Percentiles rank a stretch among this genome's conserved stretches.
Evolutionary conservation across 1,284 basidiomycete species (phyloP).

Genomic region (Ganoderma leucocontextum): DNA sequence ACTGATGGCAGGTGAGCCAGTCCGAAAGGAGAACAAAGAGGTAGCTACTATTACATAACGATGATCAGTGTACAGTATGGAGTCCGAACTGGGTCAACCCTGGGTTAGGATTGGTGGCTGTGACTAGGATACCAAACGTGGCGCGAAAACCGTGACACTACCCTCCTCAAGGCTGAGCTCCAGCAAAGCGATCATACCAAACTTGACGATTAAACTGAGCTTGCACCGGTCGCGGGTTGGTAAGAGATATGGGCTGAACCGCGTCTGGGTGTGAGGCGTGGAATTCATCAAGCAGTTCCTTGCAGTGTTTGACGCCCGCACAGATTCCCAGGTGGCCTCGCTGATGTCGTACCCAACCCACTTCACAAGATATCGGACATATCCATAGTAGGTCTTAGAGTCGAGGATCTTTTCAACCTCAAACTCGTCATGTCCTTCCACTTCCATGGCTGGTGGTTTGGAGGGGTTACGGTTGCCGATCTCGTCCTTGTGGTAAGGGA

Average conservation of each 20-base stretch:
- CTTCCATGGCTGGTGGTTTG: neutral
- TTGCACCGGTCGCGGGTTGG: neutral
- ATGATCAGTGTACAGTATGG: too few relatives aligned
- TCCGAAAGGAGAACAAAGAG: too few relatives aligned
- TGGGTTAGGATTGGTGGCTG: too few relatives aligned
- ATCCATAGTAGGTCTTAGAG: neutral
- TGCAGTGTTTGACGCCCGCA: neutral
- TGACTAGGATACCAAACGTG: neutral
- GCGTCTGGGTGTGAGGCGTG: neutral
- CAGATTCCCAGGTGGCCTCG: neutral
- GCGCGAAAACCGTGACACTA: neutral
- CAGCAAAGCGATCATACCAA: neutral
- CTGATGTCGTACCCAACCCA: neutral
- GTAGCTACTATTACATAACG: too few relatives aligned
- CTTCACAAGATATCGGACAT: neutral
- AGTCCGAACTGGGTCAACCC: too few relatives aligned
- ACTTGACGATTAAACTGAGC: neutral
- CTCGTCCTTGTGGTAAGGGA: neutral
- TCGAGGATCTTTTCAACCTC: neutral
- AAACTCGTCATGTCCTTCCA: conserved; percentile 1
- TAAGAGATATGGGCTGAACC: neutral
- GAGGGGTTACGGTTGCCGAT: neutral
- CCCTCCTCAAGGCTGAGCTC: conserved; percentile 2
- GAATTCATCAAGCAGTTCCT: neutral
- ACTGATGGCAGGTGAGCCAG: too few relatives aligned